Evolutionary conservation across 306 rosid genomes (phyloP).

Genomic region (Neltuma alba): DNA sequence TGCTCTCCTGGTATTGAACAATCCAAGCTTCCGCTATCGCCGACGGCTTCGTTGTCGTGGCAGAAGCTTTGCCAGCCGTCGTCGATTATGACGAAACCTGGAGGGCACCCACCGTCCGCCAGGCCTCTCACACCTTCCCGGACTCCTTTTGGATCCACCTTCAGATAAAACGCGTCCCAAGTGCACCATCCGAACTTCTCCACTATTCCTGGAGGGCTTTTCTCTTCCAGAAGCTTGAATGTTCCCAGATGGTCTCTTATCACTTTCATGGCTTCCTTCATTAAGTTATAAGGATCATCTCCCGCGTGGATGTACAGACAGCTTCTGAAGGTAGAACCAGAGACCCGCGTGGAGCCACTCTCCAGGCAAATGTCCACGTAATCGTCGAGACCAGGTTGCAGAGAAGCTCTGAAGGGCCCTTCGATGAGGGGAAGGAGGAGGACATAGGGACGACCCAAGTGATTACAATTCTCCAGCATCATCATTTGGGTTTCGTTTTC

Average conservation of each 20-base stretch:
- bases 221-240: conserved; percentile 65
- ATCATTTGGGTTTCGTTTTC: conserved; percentile 69
- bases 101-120: conserved; percentile 71
- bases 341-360: conserved; percentile 67
- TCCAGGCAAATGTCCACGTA: conserved; percentile 59
- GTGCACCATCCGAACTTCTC: conserved; percentile 88
- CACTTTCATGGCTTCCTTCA: conserved; percentile 53
- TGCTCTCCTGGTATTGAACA: conserved; percentile 58
- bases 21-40: conserved; percentile 39
- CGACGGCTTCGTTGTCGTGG: conserved; percentile 46
- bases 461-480: conserved; percentile 44
- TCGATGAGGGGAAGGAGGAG: conserved; percentile 67
- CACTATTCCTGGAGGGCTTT: conserved; percentile 52
- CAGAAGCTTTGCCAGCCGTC: conserved; percentile 77
- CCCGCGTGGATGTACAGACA: conserved; percentile 61
- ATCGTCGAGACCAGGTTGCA: conserved; percentile 50
- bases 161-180: conserved; percentile 81
- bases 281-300: conserved; percentile 51
- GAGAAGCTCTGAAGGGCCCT: conserved; percentile 57
- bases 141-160: conserved; percentile 61
- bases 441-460: conserved; percentile 52
- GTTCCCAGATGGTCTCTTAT: conserved; percentile 56
- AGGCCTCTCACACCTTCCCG: conserved; percentile 56
- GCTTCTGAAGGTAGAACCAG: conserved; percentile 44
- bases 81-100: conserved; percentile 60